These are phyloP conservation scores for Epichloe gansuensis DNA, from an alignment of 2,329 filamentous ascomycete genomes.

Conservation along the genomic window DNA sequence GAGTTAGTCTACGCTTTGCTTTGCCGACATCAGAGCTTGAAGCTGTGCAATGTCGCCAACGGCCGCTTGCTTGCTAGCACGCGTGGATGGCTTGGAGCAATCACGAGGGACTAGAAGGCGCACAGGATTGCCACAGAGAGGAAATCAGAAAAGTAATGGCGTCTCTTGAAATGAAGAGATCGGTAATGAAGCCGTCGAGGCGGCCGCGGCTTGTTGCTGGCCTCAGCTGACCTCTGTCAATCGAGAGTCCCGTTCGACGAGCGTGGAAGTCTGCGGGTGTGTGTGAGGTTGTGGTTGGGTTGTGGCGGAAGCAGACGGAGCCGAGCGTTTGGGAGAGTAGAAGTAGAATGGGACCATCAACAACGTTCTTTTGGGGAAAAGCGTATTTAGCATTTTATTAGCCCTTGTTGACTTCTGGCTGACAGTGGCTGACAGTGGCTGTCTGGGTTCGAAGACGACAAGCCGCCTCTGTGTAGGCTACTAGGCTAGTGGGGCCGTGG, in stretches of 20 bases:
- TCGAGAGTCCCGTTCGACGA: background rate
- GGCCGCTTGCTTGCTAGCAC: background rate
- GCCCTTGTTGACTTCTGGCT: no score
- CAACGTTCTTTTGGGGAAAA: background rate
- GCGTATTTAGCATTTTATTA: no score
- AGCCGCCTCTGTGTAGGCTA: no score
- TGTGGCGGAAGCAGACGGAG: background rate
- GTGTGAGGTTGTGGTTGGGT: background rate
- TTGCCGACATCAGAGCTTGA: background rate
- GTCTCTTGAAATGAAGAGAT: background rate
- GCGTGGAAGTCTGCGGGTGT: background rate
- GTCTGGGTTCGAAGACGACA: no score
- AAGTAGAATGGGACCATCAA: background rate
- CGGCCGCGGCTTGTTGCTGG: background rate
- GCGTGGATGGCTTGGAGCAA: background rate
- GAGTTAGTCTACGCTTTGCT: background rate
- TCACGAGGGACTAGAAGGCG: background rate
- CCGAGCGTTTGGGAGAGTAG: background rate
- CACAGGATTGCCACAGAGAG: background rate
- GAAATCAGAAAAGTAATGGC: background rate
- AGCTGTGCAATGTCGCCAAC: background rate
- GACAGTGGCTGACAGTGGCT: no score
- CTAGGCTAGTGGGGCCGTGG: no score
- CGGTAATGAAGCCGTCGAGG: no score
- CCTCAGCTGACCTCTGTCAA: constrained; percentile 7